Percentiles rank a stretch among this genome's conserved stretches.
phyloP scores from a whole-genome alignment of 352 stramenopile genomes.

The Pythium scleroteichum region DNA sequence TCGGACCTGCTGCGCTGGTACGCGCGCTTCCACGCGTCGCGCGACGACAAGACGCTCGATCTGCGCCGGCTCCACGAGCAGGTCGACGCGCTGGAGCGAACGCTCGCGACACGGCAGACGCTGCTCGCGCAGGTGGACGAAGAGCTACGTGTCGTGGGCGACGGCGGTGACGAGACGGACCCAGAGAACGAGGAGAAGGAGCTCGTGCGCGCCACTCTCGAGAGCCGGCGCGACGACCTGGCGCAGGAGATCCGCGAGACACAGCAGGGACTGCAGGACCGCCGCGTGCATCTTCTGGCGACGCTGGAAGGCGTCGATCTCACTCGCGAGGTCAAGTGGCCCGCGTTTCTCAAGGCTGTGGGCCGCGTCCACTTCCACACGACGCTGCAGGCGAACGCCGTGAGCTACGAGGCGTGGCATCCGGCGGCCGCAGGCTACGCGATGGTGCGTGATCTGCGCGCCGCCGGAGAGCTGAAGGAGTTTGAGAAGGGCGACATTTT shows the following conservation, averaged over 20 bases:
- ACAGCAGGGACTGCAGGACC: conserved; percentile 33
- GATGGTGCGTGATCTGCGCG: conserved; percentile 44
- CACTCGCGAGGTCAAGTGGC: conserved; percentile 46
- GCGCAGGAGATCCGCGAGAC: conserved; percentile 36
- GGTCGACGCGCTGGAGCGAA: conserved; percentile 39
- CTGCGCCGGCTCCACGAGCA: conserved; percentile 30
- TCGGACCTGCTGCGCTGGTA: conserved; percentile 66
- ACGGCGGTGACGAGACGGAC: background rate
- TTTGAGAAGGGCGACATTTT: conserved; percentile 52
- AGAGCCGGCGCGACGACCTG: conserved; percentile 18
- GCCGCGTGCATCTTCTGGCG: conserved; percentile 54
- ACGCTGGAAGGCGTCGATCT: conserved; percentile 64
- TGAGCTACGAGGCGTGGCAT: conserved; percentile 39
- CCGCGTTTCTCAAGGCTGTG: conserved; percentile 55
- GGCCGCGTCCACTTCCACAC: conserved; percentile 50
- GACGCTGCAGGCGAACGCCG: conserved; percentile 23
- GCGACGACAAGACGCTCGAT: conserved; percentile 9
- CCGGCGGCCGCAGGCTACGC: conserved; percentile 47
- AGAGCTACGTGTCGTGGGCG: conserved; percentile 28
- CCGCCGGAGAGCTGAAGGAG: conserved; percentile 33
- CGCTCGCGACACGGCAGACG: conserved; percentile 34
- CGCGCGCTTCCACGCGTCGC: conserved; percentile 32
- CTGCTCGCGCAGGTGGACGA: conserved; percentile 46
- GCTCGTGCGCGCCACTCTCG: conserved; percentile 17
- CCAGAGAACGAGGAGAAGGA: conserved; percentile 15